Percentiles rank a stretch among this genome's conserved stretches.
Evolutionary conservation across 1,284 basidiomycete species (phyloP).

Genomic region (Ustilago tritici): DNA sequence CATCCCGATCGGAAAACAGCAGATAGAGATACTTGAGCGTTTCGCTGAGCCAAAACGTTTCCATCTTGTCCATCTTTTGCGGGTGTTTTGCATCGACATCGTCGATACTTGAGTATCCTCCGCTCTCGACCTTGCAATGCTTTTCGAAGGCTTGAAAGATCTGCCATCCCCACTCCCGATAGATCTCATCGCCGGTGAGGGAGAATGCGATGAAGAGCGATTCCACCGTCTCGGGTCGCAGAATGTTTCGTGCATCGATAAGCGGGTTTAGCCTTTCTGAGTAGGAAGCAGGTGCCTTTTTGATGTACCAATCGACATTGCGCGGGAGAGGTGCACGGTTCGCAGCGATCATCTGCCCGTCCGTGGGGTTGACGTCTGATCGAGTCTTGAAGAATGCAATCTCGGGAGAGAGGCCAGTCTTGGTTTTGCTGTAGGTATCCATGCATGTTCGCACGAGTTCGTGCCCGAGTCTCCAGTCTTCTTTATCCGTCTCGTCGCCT

Average conservation of each 20-base stretch:
- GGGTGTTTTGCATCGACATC: conserved; percentile 78
- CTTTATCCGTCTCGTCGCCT: conserved; percentile 73
- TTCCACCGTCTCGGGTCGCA: conserved; percentile 91
- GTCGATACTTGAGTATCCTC: conserved; percentile 85
- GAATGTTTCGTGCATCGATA: conserved; percentile 88
- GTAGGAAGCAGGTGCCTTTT: conserved; percentile 51
- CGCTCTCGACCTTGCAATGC: conserved; percentile 79
- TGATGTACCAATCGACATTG: conserved; percentile 66
- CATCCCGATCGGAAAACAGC: conserved; percentile 81
- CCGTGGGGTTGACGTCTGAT: conserved; percentile 29
- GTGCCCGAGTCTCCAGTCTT: conserved; percentile 84
- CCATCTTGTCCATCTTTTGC: conserved; percentile 86
- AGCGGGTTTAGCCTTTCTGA: conserved; percentile 69
- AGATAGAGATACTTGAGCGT: conserved; percentile 95
- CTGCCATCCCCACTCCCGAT: conserved; percentile 86
- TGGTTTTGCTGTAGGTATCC: conserved; percentile 81
- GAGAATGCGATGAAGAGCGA: conserved; percentile 88
- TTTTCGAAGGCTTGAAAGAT: conserved; percentile 91
- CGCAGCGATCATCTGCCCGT: conserved; percentile 22
- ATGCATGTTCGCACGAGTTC: conserved; percentile 88
- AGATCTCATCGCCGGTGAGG: conserved; percentile 83
- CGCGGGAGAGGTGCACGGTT: conserved; percentile 28
- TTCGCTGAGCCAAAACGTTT: conserved; percentile 82
- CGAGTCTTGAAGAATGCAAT: conserved; percentile 65
- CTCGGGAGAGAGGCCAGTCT: conserved; percentile 75